Evolutionary conservation across 2,329 filamentous ascomycete genomes (phyloP), one percentile per base, ranked within the genome.

Genomic region (Neofusicoccum ribis): DNA sequence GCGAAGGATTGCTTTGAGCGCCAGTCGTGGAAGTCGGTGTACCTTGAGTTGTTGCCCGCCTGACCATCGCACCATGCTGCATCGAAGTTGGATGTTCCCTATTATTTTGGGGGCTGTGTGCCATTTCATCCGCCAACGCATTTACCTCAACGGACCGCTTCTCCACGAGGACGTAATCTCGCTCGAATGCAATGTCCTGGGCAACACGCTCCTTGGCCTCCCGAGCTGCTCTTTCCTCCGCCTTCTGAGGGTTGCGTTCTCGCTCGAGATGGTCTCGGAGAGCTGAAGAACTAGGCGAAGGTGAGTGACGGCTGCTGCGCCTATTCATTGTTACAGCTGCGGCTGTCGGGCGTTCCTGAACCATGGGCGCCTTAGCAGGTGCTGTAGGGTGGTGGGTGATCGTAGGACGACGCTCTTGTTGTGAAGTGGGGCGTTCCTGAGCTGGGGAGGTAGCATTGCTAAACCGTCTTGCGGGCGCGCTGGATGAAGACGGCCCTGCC

Each of bases 101-200:
- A 66, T 83, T 75, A 27, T 72, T 72, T 58, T 88, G 88, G 54
- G 91, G 91, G 72, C 91, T 94, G 61, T 93, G 91, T 50, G 92
- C 93, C 74, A 99, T 83, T 78, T 98, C 94, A 77, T 99, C 95
- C 23, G 95, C 95, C 72, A 99, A 90, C 2, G 95, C 95, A 76
- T 99, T 98, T 59, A 99, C 94, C 77, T 98, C 94, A 11, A 99
- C 93, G 20, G 93, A 91, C 69, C 90, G 89, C 81, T 97, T 97
- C 80, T 99, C 95, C 12, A 99, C 92, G 31, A 98, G 84, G 20
- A 99, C 94, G 72, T 98, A 99, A 69, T 98, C 95, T 69, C 94
- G 88, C 74, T 97, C 93, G 71, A 96, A 91, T 1, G 91, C 91
- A 56, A 96, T 88, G 69, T 98, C 94, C 71, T 96, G 91, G 2